Evolutionary conservation across 2,329 filamentous ascomycete species (phyloP), one percentile per base, ranked within the genome.

Genomic region (Alternaria rosae): DNA sequence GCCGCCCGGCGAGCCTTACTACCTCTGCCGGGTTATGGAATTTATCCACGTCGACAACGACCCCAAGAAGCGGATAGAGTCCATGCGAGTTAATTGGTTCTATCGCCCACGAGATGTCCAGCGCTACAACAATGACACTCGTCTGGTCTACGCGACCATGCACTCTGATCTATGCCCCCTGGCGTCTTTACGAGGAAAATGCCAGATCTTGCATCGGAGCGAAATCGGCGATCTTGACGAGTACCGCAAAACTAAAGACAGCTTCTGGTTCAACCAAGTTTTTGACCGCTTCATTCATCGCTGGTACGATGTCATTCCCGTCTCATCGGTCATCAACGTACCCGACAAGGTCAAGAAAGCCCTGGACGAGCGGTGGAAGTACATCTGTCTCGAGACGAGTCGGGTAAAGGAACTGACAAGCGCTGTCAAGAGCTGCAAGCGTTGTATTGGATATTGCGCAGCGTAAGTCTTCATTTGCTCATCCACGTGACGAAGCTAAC

Each of bases 241-340:
- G 54, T 97, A 94, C 78, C 92, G 94, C 77, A 94, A 92, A 78
- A 88, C 85, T 25, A 91, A 91, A 71, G 92, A 99, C 80, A 89
- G 87, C 70, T 99, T 99, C 79, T 99, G 94, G 92, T 99, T 92
- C 78, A 94, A 97, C 75, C 97, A 97, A 78, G 88, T 98, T 72
- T 98, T 97, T 80, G 95, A 99, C 82, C 92, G 95, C 61, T 99
- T 98, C 82, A 98, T 99, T 67, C 93, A 97, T 77, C 94, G 97
- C 66, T 94, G 94, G 80, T 98, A 98, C 85, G 95, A 99, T 74
- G 92, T 97, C 57, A 94, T 99, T 64, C 94, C 95, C 2, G 97
- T 94, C 13, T 88, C 87, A 63, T 89, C 92, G 74, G 95, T 99
- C 74, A 94, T 98, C 83, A 99, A 99, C 77, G 95, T 99, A 50